Conservation (phyloP, 169 alveolate species). For the Plasmodium ovale region DNA sequence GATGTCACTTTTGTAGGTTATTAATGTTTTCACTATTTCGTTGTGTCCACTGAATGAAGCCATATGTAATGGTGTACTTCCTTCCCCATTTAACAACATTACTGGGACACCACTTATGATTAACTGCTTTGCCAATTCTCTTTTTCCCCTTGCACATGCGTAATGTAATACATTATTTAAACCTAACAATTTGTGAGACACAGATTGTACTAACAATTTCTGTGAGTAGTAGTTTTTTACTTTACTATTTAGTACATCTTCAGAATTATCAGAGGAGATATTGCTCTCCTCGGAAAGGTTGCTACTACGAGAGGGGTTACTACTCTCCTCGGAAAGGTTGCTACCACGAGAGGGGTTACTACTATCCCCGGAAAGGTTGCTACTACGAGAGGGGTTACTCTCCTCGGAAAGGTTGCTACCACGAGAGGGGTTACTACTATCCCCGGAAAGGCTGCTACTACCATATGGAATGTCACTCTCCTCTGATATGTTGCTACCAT, state of each 20-base stretch:
- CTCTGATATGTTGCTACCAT: no score
- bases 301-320: constrained; percentile 44
- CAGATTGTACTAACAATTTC: constrained; percentile 80
- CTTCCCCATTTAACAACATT: constrained; percentile 85
- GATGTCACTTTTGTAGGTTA: constrained; percentile 81
- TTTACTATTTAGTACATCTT: constrained; percentile 31
- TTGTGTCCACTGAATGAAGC: constrained; percentile 89
- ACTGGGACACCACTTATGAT: constrained; percentile 86
- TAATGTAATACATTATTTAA: constrained; percentile 88
- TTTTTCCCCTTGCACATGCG: constrained; percentile 90
- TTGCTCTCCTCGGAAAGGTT: no score
- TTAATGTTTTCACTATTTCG: constrained; percentile 84
- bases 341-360: constrained; percentile 84
- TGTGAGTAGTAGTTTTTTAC: constrained; percentile 22
- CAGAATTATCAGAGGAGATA: constrained; percentile 10
- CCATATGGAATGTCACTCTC: no score
- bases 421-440: constrained; percentile 83
- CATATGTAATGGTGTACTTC: constrained; percentile 91
- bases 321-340: no score
- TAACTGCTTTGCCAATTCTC: constrained; percentile 84
- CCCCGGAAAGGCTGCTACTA: background rate
- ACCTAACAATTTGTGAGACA: constrained; percentile 86
- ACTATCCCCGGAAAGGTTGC: constrained; percentile 27
- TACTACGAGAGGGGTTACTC: no score
- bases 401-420: no score